Evolutionary conservation across 2,329 filamentous ascomycete genomes (phyloP).

Genomic region (Hypoxylon sp.): DNA sequence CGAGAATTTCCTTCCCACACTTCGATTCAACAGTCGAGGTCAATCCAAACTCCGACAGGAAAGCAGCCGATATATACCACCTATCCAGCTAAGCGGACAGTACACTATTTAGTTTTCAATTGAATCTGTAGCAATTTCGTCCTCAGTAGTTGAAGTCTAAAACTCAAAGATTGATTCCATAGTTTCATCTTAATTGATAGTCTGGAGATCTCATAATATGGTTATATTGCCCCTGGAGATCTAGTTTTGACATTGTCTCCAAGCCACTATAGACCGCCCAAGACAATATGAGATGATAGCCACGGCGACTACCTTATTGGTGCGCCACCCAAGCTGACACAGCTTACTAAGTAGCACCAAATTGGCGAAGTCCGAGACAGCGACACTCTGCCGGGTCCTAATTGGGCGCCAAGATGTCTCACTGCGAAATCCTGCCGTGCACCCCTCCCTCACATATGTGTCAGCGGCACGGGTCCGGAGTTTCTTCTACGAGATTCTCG

Average conservation of each 20-base stretch:
- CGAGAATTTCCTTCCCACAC: background rate
- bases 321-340: background rate
- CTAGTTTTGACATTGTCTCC: background rate
- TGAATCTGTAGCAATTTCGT: background rate
- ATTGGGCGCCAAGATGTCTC: slow-evolving; percentile 25
- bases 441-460: slow-evolving; percentile 17
- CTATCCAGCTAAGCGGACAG: background rate
- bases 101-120: background rate
- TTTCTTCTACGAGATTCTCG: slow-evolving; percentile 10
- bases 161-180: too few relatives aligned
- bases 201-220: too few relatives aligned
- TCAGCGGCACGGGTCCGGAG: slow-evolving; percentile 26
- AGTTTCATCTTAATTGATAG: background rate
- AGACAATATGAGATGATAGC: slow-evolving; percentile 1
- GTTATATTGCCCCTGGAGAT: too few relatives aligned
- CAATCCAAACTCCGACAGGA: background rate
- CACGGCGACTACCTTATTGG: background rate
- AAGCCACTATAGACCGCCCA: background rate
- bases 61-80: background rate
- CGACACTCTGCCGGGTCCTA: background rate
- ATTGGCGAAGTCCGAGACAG: slow-evolving; percentile 39
- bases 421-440: slow-evolving; percentile 1
- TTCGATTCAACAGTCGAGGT: background rate
- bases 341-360: slow-evolving; percentile 17
- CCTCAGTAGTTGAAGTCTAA: background rate